phyloP scores from a whole-genome alignment of 2,329 filamentous ascomycete genomes.

The Rhynchosporium agropyri region DNA sequence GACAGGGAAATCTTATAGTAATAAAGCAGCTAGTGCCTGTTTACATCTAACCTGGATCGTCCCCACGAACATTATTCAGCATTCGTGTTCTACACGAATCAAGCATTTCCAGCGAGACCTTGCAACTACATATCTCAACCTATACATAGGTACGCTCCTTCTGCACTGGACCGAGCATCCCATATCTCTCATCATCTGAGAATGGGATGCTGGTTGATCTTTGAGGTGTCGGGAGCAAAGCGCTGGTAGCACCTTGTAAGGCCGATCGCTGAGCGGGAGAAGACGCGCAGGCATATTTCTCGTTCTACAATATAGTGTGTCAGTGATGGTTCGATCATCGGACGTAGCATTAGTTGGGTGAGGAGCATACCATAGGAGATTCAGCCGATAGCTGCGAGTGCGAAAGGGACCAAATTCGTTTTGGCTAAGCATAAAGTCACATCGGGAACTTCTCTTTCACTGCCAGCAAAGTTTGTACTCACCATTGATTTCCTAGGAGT shows the following conservation, averaged over 20 bases:
- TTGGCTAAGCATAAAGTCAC: background rate
- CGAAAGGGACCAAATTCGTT: conserved; percentile 6
- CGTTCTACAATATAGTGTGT: background rate
- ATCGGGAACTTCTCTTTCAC: too few relatives aligned
- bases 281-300: background rate
- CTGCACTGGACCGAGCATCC: background rate
- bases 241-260: background rate
- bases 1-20: too few relatives aligned
- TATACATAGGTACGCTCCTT: background rate
- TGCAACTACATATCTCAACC: background rate
- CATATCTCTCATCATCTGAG: conserved; percentile 6
- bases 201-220: background rate
- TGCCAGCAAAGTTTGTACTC: background rate
- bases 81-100: too few relatives aligned
- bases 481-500: conserved; percentile 2
- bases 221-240: conserved; percentile 1
- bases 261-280: background rate
- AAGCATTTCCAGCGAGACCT: too few relatives aligned
- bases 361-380: background rate
- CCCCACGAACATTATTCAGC: too few relatives aligned
- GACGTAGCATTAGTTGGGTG: background rate
- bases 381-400: background rate
- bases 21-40: too few relatives aligned
- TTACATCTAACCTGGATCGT: too few relatives aligned
- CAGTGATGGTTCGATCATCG: background rate